phyloP scores from a whole-genome alignment of 169 alveolate genomes.

The Plasmodium falciparum region DNA sequence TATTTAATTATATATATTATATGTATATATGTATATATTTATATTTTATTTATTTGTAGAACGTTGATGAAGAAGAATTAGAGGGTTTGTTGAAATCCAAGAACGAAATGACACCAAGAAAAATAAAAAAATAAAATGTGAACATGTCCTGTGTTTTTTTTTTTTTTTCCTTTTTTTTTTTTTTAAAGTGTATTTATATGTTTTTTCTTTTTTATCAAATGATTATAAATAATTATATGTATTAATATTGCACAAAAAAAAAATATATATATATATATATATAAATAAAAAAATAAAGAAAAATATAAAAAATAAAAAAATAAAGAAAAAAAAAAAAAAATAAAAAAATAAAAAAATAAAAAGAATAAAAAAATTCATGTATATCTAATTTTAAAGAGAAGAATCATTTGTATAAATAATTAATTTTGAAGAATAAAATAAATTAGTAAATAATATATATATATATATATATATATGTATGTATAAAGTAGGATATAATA shows the following conservation, averaged over 20 bases:
- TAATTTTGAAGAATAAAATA: not conserved
- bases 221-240: too few species aligned
- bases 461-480: too few species aligned
- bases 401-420: not conserved
- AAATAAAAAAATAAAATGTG: slow-evolving; percentile 12
- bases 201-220: too few species aligned
- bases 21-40: not conserved
- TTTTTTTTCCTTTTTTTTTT: not conserved
- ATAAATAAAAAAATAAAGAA: too few species aligned
- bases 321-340: too few species aligned
- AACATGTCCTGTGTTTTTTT: not conserved
- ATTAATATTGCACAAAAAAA: too few species aligned
- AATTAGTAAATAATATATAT: not conserved
- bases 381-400: too few species aligned
- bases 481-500: too few species aligned
- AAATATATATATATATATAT: too few species aligned
- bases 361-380: too few species aligned
- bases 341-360: too few species aligned
- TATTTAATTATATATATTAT: not conserved
- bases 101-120: slow-evolving; percentile 14
- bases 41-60: slow-evolving; percentile 32
- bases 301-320: too few species aligned
- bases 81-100: slow-evolving; percentile 17
- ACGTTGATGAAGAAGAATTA: slow-evolving; percentile 68
- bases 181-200: not conserved